These are phyloP conservation scores for Saccharomycopsis fermentans DNA, from an alignment of 805 yeast species.

Conservation along the genomic window DNA sequence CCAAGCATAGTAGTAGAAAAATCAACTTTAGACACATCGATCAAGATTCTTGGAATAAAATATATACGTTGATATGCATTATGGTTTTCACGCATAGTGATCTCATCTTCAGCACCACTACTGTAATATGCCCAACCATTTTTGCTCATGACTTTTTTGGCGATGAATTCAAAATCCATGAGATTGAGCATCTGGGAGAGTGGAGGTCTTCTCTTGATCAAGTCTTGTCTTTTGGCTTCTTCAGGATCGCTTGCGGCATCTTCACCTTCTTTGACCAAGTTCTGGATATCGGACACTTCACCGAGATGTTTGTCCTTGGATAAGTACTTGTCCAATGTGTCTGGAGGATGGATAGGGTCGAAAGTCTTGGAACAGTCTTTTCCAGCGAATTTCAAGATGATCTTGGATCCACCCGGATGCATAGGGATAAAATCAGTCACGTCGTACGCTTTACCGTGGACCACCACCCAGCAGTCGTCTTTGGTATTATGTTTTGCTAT, in stretches of 20 bases:
- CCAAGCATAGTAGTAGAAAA: conserved; percentile 49
- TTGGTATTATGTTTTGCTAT: conserved; percentile 60
- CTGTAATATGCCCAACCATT: conserved; percentile 92
- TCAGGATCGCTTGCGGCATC: conserved; percentile 19
- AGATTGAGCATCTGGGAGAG: conserved; percentile 61
- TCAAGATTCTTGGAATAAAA: conserved; percentile 75
- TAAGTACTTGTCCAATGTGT: conserved; percentile 57
- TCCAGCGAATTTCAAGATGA: conserved; percentile 73
- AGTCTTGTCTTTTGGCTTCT: conserved; percentile 34
- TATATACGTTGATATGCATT: conserved; percentile 79
- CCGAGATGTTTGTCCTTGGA: conserved; percentile 57
- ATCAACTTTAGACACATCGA: conserved; percentile 60
- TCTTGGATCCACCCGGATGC: conserved; percentile 78
- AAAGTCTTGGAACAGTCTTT: conserved; percentile 75
- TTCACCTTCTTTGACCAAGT: conserved; percentile 29
- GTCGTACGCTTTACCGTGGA: conserved; percentile 74
- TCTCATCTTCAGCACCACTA: conserved; percentile 88
- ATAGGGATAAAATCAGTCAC: conserved; percentile 57
- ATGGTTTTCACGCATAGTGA: conserved; percentile 83
- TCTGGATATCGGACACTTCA: conserved; percentile 28
- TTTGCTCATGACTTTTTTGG: conserved; percentile 64
- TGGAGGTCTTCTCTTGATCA: conserved; percentile 50
- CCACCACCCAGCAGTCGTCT: conserved; percentile 70
- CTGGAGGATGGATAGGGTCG: conserved; percentile 87
- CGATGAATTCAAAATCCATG: conserved; percentile 81